A percentile compares a stretch with the other conserved stretches of the same genome.
Evolutionary conservation across 495 filamentous ascomycete species (phyloP).

Genomic region (Podospora bellae-mahoneyi): DNA sequence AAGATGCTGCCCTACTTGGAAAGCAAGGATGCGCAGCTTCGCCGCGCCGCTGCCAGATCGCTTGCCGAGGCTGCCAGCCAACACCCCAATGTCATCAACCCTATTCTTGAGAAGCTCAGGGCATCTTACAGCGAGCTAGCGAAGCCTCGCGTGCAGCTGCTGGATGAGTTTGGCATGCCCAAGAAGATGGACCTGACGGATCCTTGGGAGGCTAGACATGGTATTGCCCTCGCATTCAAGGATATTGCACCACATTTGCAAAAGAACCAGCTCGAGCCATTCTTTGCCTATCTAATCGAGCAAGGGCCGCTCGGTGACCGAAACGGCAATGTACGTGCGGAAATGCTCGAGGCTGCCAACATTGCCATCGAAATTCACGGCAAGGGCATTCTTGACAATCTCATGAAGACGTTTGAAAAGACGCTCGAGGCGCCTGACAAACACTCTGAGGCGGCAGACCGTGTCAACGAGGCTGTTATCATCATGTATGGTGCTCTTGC

Average conservation of each 20-base stretch:
- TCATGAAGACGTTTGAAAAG: constrained; percentile 87
- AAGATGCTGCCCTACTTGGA: constrained; percentile 74
- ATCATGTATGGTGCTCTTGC: constrained; percentile 94
- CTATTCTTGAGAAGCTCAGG: constrained; percentile 60
- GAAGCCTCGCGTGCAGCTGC: constrained; percentile 73
- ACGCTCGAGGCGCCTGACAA: constrained; percentile 79
- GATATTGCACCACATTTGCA: constrained; percentile 69
- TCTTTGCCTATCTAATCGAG: constrained; percentile 81
- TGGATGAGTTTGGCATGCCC: constrained; percentile 91
- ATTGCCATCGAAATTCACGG: constrained; percentile 75
- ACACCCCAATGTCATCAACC: constrained; percentile 44
- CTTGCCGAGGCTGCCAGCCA: constrained; percentile 67
- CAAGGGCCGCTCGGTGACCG: constrained; percentile 77
- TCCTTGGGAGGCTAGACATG: constrained; percentile 85
- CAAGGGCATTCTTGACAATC: constrained; percentile 72
- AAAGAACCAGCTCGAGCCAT: constrained; percentile 63
- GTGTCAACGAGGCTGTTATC: constrained; percentile 93
- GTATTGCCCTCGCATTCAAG: constrained; percentile 81
- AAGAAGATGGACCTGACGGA: constrained; percentile 78
- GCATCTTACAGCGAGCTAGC: constrained; percentile 69
- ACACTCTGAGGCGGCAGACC: constrained; percentile 70
- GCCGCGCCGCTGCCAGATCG: constrained; percentile 77
- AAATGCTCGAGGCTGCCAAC: constrained; percentile 93
- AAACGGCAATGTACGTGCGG: constrained; percentile 68
- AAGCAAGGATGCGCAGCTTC: constrained; percentile 70